Conservation (phyloP, 225 moss, liverwort and hornwort genomes). For the Marchantia paleacea region DNA sequence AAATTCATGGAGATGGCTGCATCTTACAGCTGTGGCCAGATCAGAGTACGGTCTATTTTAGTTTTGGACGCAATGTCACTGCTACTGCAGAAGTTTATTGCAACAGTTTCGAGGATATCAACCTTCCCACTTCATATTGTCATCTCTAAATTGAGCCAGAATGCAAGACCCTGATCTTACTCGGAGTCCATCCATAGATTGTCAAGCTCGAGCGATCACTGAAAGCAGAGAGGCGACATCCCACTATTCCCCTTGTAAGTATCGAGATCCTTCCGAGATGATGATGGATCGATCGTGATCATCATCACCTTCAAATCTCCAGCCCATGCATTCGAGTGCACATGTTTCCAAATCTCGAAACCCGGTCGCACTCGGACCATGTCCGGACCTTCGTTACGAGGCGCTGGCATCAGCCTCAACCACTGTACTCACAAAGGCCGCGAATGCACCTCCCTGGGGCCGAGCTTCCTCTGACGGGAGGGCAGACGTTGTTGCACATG, state of each 20-base stretch:
- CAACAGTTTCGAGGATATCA: background rate
- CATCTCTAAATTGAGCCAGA: background rate
- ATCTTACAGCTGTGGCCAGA: background rate
- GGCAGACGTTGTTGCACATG: background rate
- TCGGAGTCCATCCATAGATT: background rate
- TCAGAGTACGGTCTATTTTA: background rate
- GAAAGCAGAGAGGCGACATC: background rate
- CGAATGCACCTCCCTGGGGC: background rate
- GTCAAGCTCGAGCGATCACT: background rate
- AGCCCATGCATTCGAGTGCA: background rate
- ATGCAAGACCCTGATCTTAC: background rate
- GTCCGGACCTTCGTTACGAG: background rate
- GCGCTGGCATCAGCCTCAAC: background rate
- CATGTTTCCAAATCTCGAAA: background rate
- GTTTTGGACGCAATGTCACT: background rate
- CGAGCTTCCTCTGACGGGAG: background rate
- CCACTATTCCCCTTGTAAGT: background rate
- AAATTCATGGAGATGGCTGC: background rate
- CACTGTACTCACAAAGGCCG: background rate
- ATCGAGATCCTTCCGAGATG: background rate
- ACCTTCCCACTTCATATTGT: background rate
- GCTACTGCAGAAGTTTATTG: background rate
- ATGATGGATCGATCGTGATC: too few relatives aligned
- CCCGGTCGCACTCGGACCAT: background rate
- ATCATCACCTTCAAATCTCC: too few relatives aligned